Conservation (phyloP, 352 stramenopile genomes). For the Phytophthora kernoviae region DNA sequence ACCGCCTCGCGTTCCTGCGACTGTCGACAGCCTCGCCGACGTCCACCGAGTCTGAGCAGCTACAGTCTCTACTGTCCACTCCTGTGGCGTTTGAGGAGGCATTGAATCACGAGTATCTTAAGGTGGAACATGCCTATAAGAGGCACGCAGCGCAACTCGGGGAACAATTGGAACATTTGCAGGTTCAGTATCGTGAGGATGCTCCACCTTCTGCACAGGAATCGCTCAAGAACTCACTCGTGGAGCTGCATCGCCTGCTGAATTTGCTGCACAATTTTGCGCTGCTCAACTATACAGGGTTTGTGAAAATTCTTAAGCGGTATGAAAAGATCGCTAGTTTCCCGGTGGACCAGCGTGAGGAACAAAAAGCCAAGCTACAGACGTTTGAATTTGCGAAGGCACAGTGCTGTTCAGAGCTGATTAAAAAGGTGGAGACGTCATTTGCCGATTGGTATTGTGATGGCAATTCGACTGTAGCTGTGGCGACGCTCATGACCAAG, state of each 20-base stretch:
- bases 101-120: constrained; percentile 83
- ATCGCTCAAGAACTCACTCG: constrained; percentile 93
- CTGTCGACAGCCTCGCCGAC: constrained; percentile 18
- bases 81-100: constrained; percentile 79
- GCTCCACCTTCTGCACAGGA: constrained; percentile 71
- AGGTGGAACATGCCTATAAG: constrained; percentile 93
- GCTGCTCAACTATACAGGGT: constrained; percentile 98
- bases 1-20: constrained; percentile 34
- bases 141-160: constrained; percentile 83
- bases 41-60: constrained; percentile 30
- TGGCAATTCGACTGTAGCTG: constrained; percentile 66
- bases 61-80: constrained; percentile 33
- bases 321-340: constrained; percentile 81
- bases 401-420: constrained; percentile 46
- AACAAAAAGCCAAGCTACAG: constrained; percentile 59
- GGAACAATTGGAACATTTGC: constrained; percentile 86
- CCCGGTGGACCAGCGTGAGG: constrained; percentile 31
- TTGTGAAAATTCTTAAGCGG: constrained; percentile 98
- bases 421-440: constrained; percentile 62
- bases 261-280: constrained; percentile 97
- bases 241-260: constrained; percentile 93
- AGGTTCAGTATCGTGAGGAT: constrained; percentile 63
- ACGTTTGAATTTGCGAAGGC: constrained; percentile 67
- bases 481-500: constrained; percentile 84
- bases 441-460: constrained; percentile 84